Conservation (phyloP, 2,329 filamentous ascomycete species). For the Fusarium sp. region DNA sequence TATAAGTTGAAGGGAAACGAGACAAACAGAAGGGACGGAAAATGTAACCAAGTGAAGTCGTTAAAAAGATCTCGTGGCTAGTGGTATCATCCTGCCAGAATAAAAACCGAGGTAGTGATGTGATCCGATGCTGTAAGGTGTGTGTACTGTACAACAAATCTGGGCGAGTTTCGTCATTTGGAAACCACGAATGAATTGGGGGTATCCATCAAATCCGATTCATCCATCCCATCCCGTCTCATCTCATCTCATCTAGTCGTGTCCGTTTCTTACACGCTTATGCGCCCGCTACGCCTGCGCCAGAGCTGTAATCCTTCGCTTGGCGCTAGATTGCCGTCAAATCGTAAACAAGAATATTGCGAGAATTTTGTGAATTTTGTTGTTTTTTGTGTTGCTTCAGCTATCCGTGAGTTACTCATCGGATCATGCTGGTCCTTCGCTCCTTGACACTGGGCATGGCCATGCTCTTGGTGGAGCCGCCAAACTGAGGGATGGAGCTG, state of each 20-base stretch:
- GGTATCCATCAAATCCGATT: slow-evolving; percentile 42
- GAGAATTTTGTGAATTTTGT: slow-evolving; percentile 29
- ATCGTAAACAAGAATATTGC: slow-evolving; percentile 38
- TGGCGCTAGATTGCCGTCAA: slow-evolving; percentile 43
- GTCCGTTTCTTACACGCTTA: slow-evolving; percentile 37
- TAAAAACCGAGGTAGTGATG: slow-evolving; percentile 17
- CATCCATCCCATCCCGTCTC: slow-evolving; percentile 39
- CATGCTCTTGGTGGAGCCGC: slow-evolving; percentile 54
- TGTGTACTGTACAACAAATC: slow-evolving; percentile 16
- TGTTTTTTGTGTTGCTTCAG: slow-evolving; percentile 28
- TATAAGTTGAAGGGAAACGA: not conserved
- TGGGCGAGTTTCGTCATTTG: slow-evolving; percentile 29
- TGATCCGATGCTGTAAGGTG: slow-evolving; percentile 19
- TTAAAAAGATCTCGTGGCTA: slow-evolving; percentile 28
- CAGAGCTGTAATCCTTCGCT: slow-evolving; percentile 23
- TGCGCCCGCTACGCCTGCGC: slow-evolving; percentile 39
- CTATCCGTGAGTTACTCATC: slow-evolving; percentile 43
- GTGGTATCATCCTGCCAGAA: slow-evolving; percentile 18
- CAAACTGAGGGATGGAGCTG: slow-evolving; percentile 68
- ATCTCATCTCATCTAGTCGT: slow-evolving; percentile 40
- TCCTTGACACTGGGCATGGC: slow-evolving; percentile 51
- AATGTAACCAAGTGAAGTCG: slow-evolving; percentile 35
- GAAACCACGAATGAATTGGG: slow-evolving; percentile 30
- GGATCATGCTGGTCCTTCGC: slow-evolving; percentile 58
- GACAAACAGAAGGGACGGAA: slow-evolving; percentile 27